Base-by-base conservation (phyloP, 2,329 filamentous ascomycete species). In the Fusarium begoniae region DNA sequence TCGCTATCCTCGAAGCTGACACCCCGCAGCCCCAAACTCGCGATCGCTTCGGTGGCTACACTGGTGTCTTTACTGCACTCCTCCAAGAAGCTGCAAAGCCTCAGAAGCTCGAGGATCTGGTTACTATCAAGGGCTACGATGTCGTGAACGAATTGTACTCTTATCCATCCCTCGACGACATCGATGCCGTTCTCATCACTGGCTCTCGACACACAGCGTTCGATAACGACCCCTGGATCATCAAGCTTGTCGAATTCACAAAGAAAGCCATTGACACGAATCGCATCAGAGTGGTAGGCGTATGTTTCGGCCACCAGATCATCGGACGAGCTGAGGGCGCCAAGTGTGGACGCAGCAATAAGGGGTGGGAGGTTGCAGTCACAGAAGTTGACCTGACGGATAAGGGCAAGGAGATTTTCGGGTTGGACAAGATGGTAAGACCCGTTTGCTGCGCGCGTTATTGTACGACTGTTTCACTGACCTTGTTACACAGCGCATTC, bases 1-100 rank as follows among this genome's bases (percentile, higher is more conserved):
- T 98, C 82, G 95, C 95, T 53, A 89, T 98, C 76, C 91, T 98
- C 75, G 94, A 98, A 86, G 92, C 93, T 85, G 96, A 98, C 83
- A 93, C 90, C 3, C 94, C 94, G 3, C 86, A 93, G 56, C 88
- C 90, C 3, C 83, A 88, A 48, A 89, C 92, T 43, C 84, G 89
- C 62, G 87, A 87, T 63, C 90, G 90, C 77, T 95, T 93, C 82
- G 89, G 90, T 58, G 87, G 87, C 69, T 98, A 98, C 83, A 90
- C 90, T 70, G 91, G 90, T 71, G 88, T 94, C 68, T 94, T 94
- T 83, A 87, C 84, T 24, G 79, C 87, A 41, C 87, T 94, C 15
- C 87, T 94, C 58, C 79, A 84, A 54, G 82, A 84, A 48, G 88
- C 89, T 13, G 89, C 88, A 50, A 82, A 86, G 12, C 80, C 85